Base-by-base conservation (phyloP, 2,329 filamentous ascomycete species). In the Cyphellophora attinorum region DNA sequence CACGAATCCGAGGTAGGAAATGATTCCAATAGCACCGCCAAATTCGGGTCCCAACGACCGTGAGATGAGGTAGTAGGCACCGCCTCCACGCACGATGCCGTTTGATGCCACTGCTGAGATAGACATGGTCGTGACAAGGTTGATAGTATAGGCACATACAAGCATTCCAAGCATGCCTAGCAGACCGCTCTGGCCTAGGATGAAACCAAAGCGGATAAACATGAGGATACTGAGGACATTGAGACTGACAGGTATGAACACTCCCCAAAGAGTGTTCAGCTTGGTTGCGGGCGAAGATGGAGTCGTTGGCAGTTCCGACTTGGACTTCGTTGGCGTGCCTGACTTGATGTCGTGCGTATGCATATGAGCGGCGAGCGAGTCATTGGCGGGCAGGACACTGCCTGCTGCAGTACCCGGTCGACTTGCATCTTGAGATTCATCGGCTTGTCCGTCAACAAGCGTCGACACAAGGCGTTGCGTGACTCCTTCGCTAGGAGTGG, bases 151-250 rank as follows among this genome's bases (percentile, higher is more conserved):
- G n/a, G 82, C 81, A 27, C 74, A 68, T 40, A 81, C 52, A 40
- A 93, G 72, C 67, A 56, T 63, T 83, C 82, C 81, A 53, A 93
- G 64, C 57, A 86, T 91, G 32, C 84, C 85, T 28, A 89, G 45
- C 29, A 93, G 65, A 14, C 85, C 85, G 42, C 81, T 72, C 53
- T 89, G 81, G 6, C 85, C 85, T 14, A 93, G 66, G 38, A 93
- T 83, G 49, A 85, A 78, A 14, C 85, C 85, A 56, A 93, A 93
- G 14, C 85, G 76, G 49, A 93, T 67, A 60, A 93, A 93, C 84
- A 93, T 93, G 42, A 93, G 71, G 58, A 93, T 93, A 49, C 83
- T 89, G 46, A 93, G 63, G 27, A 93, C 85, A 57, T 91, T 93
- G 46, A 93, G 66, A 41, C 80, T 88, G n/a, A 85, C 85, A 2